Percentiles rank a stretch among this genome's conserved stretches.
These are phyloP conservation scores for Hymenoscyphus albidus DNA, from an alignment of 2,329 filamentous ascomycete species.

Conservation along the genomic window DNA sequence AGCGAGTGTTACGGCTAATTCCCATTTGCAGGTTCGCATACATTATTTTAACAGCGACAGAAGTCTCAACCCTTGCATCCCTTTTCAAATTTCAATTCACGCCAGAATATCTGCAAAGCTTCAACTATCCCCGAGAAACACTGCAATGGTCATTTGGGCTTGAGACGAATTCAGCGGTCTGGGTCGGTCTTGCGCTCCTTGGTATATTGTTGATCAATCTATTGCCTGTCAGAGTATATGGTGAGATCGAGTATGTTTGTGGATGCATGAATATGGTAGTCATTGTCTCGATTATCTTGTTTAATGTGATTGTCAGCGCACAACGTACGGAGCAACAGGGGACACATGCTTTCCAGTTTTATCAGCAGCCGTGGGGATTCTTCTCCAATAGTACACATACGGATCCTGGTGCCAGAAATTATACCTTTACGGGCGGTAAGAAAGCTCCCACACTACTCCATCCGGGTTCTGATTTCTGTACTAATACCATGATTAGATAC, in stretches of 20 bases:
- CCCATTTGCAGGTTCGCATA: neutral
- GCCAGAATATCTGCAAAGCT: conserved; percentile 31
- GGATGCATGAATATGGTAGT: conserved; percentile 58
- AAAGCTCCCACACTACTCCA: neutral
- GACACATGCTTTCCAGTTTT: conserved; percentile 33
- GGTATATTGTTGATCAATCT: conserved; percentile 37
- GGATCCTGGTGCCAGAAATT: conserved; percentile 8
- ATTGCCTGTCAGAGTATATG: conserved; percentile 43
- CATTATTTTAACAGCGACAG: neutral
- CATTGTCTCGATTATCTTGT: conserved; percentile 52
- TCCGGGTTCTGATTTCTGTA: neutral
- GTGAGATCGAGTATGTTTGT: conserved; percentile 61
- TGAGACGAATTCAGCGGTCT: conserved; percentile 37
- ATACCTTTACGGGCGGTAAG: conserved; percentile 21
- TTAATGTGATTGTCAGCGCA: conserved; percentile 41
- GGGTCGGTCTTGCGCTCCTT: conserved; percentile 36
- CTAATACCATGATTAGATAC: neutral
- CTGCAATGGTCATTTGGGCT: conserved; percentile 32
- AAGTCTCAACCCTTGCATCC: conserved; percentile 29
- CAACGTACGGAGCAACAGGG: conserved; percentile 29
- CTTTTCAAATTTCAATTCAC: conserved; percentile 41
- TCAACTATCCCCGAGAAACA: conserved; percentile 34
- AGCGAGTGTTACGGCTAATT: neutral
- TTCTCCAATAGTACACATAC: conserved; percentile 32
- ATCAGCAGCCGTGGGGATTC: conserved; percentile 36